phyloP scores from a whole-genome alignment of 2,329 filamentous ascomycete species.

The Stachybotrys elegans region DNA sequence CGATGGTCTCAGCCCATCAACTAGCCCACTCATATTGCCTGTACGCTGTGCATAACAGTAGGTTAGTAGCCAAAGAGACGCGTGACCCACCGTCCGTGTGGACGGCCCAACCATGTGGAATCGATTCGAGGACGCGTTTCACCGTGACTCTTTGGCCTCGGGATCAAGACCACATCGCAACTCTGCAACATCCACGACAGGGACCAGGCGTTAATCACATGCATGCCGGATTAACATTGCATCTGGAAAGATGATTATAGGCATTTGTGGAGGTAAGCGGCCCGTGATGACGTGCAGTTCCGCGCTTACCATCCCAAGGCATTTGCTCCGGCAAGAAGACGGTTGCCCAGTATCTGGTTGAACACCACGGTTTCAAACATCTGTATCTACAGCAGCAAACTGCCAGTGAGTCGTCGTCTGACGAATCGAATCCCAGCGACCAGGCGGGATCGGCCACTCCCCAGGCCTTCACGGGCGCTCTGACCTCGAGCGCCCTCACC shows the following conservation, averaged over 20 bases:
- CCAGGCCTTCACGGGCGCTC: slow-evolving; percentile 16
- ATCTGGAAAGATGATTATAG: slow-evolving; percentile 72
- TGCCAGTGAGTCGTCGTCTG: slow-evolving; percentile 5
- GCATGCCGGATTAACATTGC: too few relatives aligned
- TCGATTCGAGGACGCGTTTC: too few relatives aligned
- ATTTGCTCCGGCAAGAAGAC: slow-evolving; percentile 92
- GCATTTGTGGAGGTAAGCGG: slow-evolving; percentile 64
- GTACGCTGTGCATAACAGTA: too few relatives aligned
- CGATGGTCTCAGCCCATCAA: too few relatives aligned
- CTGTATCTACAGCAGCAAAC: slow-evolving; percentile 49
- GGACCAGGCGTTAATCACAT: background rate
- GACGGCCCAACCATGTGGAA: too few relatives aligned
- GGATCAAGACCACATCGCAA: too few relatives aligned
- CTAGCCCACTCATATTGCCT: too few relatives aligned
- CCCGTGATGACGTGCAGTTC: slow-evolving; percentile 1
- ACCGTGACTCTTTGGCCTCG: too few relatives aligned
- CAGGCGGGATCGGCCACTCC: slow-evolving; percentile 9
- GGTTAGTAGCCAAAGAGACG: too few relatives aligned
- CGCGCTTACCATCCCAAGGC: slow-evolving; percentile 43
- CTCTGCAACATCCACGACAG: too few relatives aligned
- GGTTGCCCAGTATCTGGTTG: slow-evolving; percentile 80
- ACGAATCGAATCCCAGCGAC: slow-evolving; percentile 2
- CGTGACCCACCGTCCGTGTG: too few relatives aligned
- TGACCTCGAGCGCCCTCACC: slow-evolving; percentile 19
- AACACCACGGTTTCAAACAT: slow-evolving; percentile 75